Base-by-base conservation (phyloP, 208 protist genomes). In the Crithidia bombi region DNA sequence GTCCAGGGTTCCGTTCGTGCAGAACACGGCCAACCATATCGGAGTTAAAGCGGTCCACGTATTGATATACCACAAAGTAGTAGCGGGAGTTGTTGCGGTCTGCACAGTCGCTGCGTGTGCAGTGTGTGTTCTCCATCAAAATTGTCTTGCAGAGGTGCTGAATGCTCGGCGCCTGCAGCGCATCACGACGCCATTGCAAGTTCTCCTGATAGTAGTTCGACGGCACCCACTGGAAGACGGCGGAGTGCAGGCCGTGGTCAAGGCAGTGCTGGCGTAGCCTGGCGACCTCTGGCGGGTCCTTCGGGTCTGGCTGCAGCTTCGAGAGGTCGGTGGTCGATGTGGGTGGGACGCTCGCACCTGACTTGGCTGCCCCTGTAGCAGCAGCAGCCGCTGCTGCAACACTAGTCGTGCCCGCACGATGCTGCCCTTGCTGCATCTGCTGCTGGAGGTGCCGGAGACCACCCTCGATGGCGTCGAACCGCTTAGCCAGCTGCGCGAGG, bases 61-160 rank as follows among this genome's bases (percentile, higher is more conserved):
- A 96, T 44, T 82, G 91, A 62, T 82, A 93, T 47, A 94, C 86
- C 65, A 92, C 79, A 35, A 92, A 73, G 79, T 94, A 96, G 71
- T 81, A 94, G 50, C 85, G 88, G 12, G 91, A 86, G 78, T 96
- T 96, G 52, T 81, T 69, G 5, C 71, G 78, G 11, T 89, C 75
- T 15, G 50, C 63, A 65, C 88, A 96, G 67, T 95, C 89, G 6
- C 12, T 51, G 25, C 83, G 41, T 7, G 75, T 78, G 75, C 91
- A 98, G 69, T 96, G 87, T 19, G 95, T 96, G 77, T 98, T 98
- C 69, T 96, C 91, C 58, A 98, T 69, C 10, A 98, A 57, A 54
- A 98, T 95, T 0, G 92, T 94, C 66, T 98, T 98, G 82, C 95
- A 98, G 19, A 98, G 65, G 55, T 96, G 84, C 9, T 86, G 78